phyloP scores from a whole-genome alignment of 2,329 filamentous ascomycete genomes.

The Dothideomycetidae sp. region DNA sequence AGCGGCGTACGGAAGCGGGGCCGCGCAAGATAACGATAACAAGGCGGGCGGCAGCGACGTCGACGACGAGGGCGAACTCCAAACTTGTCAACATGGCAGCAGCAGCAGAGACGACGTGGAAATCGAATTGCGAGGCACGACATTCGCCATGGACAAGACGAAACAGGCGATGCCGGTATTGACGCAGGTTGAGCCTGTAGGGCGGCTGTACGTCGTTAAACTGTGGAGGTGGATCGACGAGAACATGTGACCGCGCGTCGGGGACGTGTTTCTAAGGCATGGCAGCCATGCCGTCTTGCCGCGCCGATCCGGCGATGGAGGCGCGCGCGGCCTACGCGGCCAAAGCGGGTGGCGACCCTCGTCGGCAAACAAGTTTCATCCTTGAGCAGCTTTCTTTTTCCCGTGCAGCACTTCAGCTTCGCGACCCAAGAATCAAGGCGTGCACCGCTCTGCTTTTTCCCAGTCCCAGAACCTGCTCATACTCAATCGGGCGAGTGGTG shows the following conservation, averaged over 20 bases:
- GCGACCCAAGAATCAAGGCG: background rate
- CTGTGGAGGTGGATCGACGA: slow-evolving; percentile 29
- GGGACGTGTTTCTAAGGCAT: slow-evolving; percentile 4
- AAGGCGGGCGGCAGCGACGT: slow-evolving; percentile 1
- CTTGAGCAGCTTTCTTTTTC: background rate
- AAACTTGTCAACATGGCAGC: no score
- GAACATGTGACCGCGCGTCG: slow-evolving; percentile 15
- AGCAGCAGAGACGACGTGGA: no score
- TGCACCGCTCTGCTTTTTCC: background rate
- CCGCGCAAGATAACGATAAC: slow-evolving; percentile 1
- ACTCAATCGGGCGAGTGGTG: background rate
- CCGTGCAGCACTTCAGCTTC: background rate
- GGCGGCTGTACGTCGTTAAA: slow-evolving; percentile 30
- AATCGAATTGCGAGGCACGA: no score
- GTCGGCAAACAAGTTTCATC: background rate
- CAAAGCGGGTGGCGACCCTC: no score
- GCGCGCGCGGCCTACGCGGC: no score
- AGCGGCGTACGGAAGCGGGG: slow-evolving; percentile 23
- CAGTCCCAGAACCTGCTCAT: no score
- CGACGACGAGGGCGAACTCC: slow-evolving; percentile 3
- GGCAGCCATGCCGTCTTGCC: no score
- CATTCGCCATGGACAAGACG: slow-evolving; percentile 15
- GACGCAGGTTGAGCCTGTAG: slow-evolving; percentile 25
- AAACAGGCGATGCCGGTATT: slow-evolving; percentile 23
- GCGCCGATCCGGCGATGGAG: no score